Evolutionary conservation across 2,329 filamentous ascomycete species (phyloP).

Genomic region (Exophiala sp.): DNA sequence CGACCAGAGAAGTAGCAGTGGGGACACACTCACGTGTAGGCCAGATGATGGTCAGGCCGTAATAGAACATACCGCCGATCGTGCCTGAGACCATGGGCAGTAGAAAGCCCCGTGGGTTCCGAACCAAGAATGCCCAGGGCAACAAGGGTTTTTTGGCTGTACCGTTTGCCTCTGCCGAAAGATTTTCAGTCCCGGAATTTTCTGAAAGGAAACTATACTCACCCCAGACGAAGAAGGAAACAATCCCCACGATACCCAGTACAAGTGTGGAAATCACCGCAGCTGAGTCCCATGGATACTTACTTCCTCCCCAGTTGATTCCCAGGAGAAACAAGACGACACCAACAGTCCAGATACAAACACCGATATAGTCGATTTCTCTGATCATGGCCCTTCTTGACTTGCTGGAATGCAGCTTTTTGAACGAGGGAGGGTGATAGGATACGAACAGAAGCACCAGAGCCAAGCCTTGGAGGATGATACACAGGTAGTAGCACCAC

Average conservation of each 20-base stretch:
- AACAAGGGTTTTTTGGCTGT: constrained; percentile 26
- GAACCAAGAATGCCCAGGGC: neutral
- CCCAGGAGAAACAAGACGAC: constrained; percentile 41
- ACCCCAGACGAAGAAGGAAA: constrained; percentile 37
- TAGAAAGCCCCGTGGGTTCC: neutral
- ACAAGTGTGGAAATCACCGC: constrained; percentile 35
- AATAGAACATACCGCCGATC: constrained; percentile 44
- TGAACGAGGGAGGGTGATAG: constrained; percentile 46
- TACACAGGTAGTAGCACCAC: constrained; percentile 47
- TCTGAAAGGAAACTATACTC: constrained; percentile 14
- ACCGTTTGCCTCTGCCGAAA: constrained; percentile 34
- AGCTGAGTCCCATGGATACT: constrained; percentile 40
- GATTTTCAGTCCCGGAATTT: too few relatives aligned
- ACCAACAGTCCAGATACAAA: constrained; percentile 40
- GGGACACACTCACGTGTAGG: constrained; percentile 31
- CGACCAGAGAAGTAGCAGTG: neutral
- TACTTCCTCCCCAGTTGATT: constrained; percentile 38
- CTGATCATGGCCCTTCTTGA: constrained; percentile 36
- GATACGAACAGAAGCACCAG: constrained; percentile 40
- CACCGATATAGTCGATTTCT: constrained; percentile 44
- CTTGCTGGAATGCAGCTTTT: constrained; percentile 36
- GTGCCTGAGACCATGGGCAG: constrained; percentile 32
- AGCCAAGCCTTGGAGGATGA: constrained; percentile 41
- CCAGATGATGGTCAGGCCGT: constrained; percentile 43
- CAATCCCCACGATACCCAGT: constrained; percentile 35